These are phyloP conservation scores for Populus tomentosa DNA, from an alignment of 441 rosid species.

Conservation along the genomic window DNA sequence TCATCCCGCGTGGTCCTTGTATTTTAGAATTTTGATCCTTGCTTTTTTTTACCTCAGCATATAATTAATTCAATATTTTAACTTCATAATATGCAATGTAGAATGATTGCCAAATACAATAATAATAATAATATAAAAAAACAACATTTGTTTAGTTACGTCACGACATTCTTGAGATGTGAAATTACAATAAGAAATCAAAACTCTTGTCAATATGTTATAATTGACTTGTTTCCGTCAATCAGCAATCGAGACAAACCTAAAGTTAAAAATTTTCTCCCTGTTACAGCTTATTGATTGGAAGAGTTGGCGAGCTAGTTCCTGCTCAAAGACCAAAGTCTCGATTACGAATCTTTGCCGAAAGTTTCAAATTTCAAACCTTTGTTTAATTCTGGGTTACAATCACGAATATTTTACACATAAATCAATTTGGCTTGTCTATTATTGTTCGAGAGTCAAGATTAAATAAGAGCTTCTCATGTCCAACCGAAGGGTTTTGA, in stretches of 20 bases:
- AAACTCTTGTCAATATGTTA: too few species aligned
- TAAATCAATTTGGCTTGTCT: neutral
- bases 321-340: constrained; percentile 4
- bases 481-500: constrained; percentile 3
- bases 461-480: neutral
- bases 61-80: too few species aligned
- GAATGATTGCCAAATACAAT: too few species aligned
- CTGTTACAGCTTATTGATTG: constrained; percentile 5
- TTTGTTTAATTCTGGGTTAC: constrained; percentile 8
- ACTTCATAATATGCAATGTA: too few species aligned
- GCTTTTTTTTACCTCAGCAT: too few species aligned
- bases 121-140: too few species aligned
- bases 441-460: neutral
- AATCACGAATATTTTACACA: neutral
- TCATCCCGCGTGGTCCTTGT: too few species aligned
- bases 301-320: neutral
- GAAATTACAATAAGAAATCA: too few species aligned
- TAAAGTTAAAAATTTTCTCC: neutral
- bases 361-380: constrained; percentile 10
- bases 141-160: too few species aligned
- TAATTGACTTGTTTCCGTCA: too few species aligned
- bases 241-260: neutral
- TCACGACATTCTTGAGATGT: too few species aligned
- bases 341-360: neutral
- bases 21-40: too few species aligned